Conservation (phyloP, 768 basidiomycete species). For the Kwoniella botswanensis region DNA sequence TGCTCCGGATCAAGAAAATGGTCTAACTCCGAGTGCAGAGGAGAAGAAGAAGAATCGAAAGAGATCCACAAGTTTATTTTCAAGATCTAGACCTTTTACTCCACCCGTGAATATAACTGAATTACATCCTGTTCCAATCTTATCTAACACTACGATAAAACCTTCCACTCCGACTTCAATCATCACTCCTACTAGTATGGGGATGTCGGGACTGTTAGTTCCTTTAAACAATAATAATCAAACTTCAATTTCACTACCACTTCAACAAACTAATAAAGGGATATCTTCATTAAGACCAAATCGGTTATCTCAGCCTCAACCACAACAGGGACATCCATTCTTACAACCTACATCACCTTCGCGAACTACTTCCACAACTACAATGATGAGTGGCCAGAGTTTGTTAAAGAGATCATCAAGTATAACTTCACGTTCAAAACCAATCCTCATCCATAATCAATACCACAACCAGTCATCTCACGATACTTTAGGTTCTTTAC, state of each 20-base stretch:
- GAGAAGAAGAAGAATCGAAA: slow-evolving; percentile 24
- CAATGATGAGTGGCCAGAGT: not conserved
- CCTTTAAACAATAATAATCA: not conserved
- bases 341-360: not conserved
- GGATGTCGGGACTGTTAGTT: not conserved
- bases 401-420: slow-evolving; percentile 17
- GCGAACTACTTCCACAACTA: not conserved
- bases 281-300: not conserved
- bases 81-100: slow-evolving; percentile 34
- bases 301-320: not conserved
- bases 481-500: slow-evolving; percentile 2
- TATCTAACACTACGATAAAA: not conserved
- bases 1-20: not conserved
- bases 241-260: slow-evolving; percentile 12
- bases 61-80: slow-evolving; percentile 32
- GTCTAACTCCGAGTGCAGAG: not conserved
- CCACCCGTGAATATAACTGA: slow-evolving; percentile 33
- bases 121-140: slow-evolving; percentile 24
- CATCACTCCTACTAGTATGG: not conserved
- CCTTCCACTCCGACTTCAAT: slow-evolving; percentile 3
- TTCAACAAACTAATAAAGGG: slow-evolving; percentile 2
- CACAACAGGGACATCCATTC: not conserved
- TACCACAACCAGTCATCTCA: too few species aligned
- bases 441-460: not conserved
- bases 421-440: slow-evolving; percentile 13